Base-by-base conservation (phyloP, 352 stramenopile species). In the Pythium brassicae region DNA sequence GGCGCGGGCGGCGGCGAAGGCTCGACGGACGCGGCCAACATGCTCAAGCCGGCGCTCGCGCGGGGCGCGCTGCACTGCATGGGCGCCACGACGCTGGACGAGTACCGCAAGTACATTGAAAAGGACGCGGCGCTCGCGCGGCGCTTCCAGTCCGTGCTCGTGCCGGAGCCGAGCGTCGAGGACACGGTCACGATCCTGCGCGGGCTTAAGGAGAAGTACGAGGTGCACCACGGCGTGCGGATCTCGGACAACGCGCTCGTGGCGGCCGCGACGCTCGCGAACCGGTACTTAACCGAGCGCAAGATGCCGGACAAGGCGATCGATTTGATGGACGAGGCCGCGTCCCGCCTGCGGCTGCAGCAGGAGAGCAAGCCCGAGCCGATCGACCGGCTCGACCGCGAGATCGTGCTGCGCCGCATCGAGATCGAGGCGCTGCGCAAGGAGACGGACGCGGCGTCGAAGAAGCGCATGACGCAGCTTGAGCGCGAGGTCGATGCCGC, bases 81-180 rank as follows among this genome's bases (percentile, higher is more conserved):
- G 57, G 97, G 97, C 53, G 97, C 97, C 10, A 99, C 97, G 1
- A 99, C 97, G 3, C 44, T 98, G 11, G 94, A 98, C 51, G 97
- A 99, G 69, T 99, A 99, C 69, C 85, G 94, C 8, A 74, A 99
- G 63, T 86, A 99, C 64, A 97, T 99, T 53, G 96, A 99, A 71
- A 99, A 99, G 69, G 97, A 99, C 73, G 85, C 92, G 27, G 97
- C 97, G 0, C 98, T 99, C 51, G 97, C 98, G 62, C 76, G 97
- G 35, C 90, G 97, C 34, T 99, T 99, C 69, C 97, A 99, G 71
- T 87, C 98, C 53, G 94, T 99, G 2, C 50, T 86, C 3, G 94
- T 99, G 12, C 85, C 83, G 34, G 97, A 99, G 53, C 97, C 97
- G 5, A 92, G 72, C 4, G 94, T 99, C 0, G 75, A 96, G 29